These are phyloP conservation scores for Colletotrichum musicola DNA, from an alignment of 2,329 filamentous ascomycete genomes.

Conservation along the genomic window DNA sequence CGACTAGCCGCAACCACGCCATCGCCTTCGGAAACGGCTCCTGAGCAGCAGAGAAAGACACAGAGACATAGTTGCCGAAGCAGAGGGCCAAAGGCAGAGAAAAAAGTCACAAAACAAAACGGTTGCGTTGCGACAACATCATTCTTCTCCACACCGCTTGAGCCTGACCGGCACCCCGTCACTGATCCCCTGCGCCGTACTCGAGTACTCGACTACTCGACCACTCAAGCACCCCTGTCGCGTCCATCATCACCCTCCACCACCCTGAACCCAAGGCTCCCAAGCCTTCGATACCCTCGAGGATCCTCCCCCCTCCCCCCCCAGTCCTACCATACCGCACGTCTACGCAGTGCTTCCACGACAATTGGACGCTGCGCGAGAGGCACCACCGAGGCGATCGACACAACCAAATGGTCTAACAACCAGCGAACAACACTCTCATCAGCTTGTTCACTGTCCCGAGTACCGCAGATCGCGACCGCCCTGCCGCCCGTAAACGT, in stretches of 20 bases:
- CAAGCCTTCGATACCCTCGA: slow-evolving; percentile 24
- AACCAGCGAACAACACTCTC: not conserved
- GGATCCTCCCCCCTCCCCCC: slow-evolving; percentile 16
- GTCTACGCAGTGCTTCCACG: not conserved
- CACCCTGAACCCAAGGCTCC: slow-evolving; percentile 22
- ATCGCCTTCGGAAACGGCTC: not conserved
- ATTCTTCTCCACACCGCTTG: slow-evolving; percentile 37
- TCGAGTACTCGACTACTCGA: slow-evolving; percentile 7
- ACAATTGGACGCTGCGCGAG: slow-evolving; percentile 12
- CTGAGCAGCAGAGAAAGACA: no score
- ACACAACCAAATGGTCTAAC: slow-evolving; percentile 12
- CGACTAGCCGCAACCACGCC: slow-evolving; percentile 5
- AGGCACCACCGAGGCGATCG: slow-evolving; percentile 19
- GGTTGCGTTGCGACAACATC: slow-evolving; percentile 35
- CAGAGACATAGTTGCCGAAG: not conserved
- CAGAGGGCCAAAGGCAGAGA: slow-evolving; percentile 2
- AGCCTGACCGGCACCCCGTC: slow-evolving; percentile 5
- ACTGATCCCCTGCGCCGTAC: slow-evolving; percentile 19
- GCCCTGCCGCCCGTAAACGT: slow-evolving; percentile 27
- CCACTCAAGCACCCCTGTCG: slow-evolving; percentile 24
- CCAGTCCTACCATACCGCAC: slow-evolving; percentile 17
- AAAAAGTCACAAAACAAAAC: slow-evolving; percentile 16
- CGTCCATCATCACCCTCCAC: slow-evolving; percentile 17
- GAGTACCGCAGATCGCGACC: slow-evolving; percentile 35
- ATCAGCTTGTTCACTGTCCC: not conserved